phyloP scores from a whole-genome alignment of 1,139 yeast species.

The Blastobotrys buckinghamii region DNA sequence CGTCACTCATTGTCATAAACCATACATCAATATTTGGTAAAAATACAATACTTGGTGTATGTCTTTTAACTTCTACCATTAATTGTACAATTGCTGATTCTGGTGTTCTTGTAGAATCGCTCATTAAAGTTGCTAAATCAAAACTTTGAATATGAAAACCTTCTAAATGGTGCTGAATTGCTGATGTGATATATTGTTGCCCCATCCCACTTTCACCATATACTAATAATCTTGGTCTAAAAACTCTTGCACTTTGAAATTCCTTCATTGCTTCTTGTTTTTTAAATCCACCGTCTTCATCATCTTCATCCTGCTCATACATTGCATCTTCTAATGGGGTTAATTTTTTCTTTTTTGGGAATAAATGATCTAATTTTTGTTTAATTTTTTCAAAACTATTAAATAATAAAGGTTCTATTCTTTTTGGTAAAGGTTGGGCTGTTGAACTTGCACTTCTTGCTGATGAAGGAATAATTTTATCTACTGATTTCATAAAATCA shows the following conservation, averaged over 20 bases:
- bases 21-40: constrained; percentile 83
- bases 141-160: constrained; percentile 86
- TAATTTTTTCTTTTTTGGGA: constrained; percentile 58
- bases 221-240: constrained; percentile 74
- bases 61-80: constrained; percentile 83
- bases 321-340: constrained; percentile 66
- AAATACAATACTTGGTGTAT: constrained; percentile 80
- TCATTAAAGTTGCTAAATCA: constrained; percentile 71
- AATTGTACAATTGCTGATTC: constrained; percentile 83
- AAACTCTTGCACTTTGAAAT: constrained; percentile 57
- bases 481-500: constrained; percentile 83
- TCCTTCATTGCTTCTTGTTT: constrained; percentile 56
- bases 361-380: constrained; percentile 46
- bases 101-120: constrained; percentile 77
- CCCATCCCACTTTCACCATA: constrained; percentile 81
- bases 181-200: constrained; percentile 79
- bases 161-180: constrained; percentile 75
- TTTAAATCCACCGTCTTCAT: constrained; percentile 62
- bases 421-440: constrained; percentile 75
- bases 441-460: constrained; percentile 75
- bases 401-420: constrained; percentile 56
- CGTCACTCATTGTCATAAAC: constrained; percentile 59
- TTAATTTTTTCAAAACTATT: constrained; percentile 45
- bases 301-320: constrained; percentile 54
- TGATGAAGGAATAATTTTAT: constrained; percentile 86